These are phyloP conservation scores for Coniosporium tulheliwenetii DNA, from an alignment of 2,329 filamentous ascomycete genomes.

Conservation along the genomic window DNA sequence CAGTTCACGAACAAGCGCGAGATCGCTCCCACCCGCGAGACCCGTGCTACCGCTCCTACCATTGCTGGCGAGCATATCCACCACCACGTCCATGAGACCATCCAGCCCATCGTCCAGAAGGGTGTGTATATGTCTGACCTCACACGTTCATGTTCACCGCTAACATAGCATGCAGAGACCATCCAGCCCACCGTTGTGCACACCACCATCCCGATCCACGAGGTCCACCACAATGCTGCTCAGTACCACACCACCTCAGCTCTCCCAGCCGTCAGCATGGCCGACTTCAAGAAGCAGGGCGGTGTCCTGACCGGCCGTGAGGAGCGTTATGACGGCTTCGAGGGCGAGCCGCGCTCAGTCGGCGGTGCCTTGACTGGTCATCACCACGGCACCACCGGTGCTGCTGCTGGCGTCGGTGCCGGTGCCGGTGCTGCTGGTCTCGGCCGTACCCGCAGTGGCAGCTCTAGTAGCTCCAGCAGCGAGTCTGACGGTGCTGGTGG, in stretches of 20 bases:
- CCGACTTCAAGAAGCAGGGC: conserved; percentile 45
- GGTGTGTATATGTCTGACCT: conserved; percentile 5
- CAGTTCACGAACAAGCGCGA: conserved; percentile 37
- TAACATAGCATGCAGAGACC: conserved; percentile 27
- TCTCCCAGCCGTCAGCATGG: conserved; percentile 47
- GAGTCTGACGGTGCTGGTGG: background rate
- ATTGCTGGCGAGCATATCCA: conserved; percentile 48
- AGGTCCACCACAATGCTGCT: conserved; percentile 51
- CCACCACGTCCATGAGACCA: conserved; percentile 50
- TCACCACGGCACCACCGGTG: conserved; percentile 6
- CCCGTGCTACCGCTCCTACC: conserved; percentile 29
- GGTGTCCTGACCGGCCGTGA: conserved; percentile 38
- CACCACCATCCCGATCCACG: conserved; percentile 57
- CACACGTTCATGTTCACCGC: background rate
- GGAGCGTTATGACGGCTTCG: conserved; percentile 42
- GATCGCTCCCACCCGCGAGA: conserved; percentile 33
- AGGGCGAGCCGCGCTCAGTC: conserved; percentile 42
- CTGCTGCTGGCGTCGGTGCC: conserved; percentile 4
- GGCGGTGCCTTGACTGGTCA: conserved; percentile 14
- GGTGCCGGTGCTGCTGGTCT: conserved; percentile 3
- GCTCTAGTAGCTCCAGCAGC: background rate
- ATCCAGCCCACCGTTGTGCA: conserved; percentile 54
- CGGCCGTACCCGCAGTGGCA: background rate
- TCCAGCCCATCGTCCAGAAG: conserved; percentile 57
- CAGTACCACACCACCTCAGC: conserved; percentile 50